Base-by-base conservation (phyloP, 2,329 filamentous ascomycete genomes). In the Ciborinia camelliae region DNA sequence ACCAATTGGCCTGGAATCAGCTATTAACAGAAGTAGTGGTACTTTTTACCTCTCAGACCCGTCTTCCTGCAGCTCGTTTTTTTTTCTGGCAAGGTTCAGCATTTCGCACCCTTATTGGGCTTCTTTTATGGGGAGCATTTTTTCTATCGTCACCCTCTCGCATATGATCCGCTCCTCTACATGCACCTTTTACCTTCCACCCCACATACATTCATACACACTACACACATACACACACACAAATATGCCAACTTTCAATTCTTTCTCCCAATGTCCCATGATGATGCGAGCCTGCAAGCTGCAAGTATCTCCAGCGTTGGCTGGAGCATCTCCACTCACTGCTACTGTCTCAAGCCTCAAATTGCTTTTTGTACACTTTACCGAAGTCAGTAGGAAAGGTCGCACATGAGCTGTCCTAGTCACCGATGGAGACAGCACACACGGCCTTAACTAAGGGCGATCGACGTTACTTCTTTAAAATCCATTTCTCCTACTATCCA, bases 341-440 rank as follows among this genome's bases (percentile, higher is more conserved):
- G 58, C 54, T 68, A 65, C 70, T 68, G 70, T 71, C 66, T 71
- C 67, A 70, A 69, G 68, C 69, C 69, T 63, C 65, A 67, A 67
- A 69, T 68, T 72, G 69, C 62, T 62, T 71, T 71, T 73, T 70
- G 43, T 65, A 43, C 64, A 67, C 54, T 65, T 59, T 63, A 52
- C 68, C 67, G 65, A 65, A 67, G 68, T 47, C 65, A 71, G 66
- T 71, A 64, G 67, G 62, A 64, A 69, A 58, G 60, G 72, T 74
- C 48, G 70, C 66, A 74, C 73, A 71, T 67, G 69, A 71, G 66
- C 67, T 73, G 71, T 73, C 69, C 67, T 70, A 66, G 64, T 68
- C 67, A 69, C 67, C 66, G 71, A 68, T 73, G 71, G 71, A 71
- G 68, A 71, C 73, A 74, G 68, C 71, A 74, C 73, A 75, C 67